Conservation (phyloP, 2,329 filamentous ascomycete species). For the Chaetothyriales sp. region DNA sequence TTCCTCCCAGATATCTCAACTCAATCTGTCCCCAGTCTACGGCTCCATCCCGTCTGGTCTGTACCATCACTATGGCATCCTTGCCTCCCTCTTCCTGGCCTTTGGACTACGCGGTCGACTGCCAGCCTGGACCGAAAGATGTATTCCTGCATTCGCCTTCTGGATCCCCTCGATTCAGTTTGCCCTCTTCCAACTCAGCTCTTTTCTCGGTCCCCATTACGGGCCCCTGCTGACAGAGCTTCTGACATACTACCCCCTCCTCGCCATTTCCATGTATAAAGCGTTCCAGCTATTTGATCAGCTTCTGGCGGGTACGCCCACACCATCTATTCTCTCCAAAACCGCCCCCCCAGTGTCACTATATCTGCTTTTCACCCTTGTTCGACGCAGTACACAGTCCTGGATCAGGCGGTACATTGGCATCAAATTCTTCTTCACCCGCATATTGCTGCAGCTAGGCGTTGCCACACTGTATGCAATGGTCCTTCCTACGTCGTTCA, state of each 20-base stretch:
- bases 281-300: constrained; percentile 50
- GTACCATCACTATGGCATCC: constrained; percentile 54
- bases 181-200: constrained; percentile 53
- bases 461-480: constrained; percentile 50
- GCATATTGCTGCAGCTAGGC: constrained; percentile 56
- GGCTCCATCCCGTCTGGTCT: constrained; percentile 63
- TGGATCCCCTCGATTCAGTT: constrained; percentile 62
- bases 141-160: constrained; percentile 55
- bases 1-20: constrained; percentile 36
- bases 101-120: constrained; percentile 46
- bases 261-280: constrained; percentile 47
- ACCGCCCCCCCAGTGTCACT: constrained; percentile 50
- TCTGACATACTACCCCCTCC: constrained; percentile 55
- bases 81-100: constrained; percentile 52
- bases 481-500: constrained; percentile 51
- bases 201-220: constrained; percentile 47
- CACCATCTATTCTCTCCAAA: constrained; percentile 38
- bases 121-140: constrained; percentile 32
- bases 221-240: constrained; percentile 64
- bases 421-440: constrained; percentile 47
- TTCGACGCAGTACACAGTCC: constrained; percentile 27
- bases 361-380: constrained; percentile 46
- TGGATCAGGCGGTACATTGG: constrained; percentile 41
- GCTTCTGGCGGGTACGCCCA: constrained; percentile 35
- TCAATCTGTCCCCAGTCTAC: constrained; percentile 73